These are phyloP conservation scores for Elsinoe necatrix DNA, from an alignment of 2,329 filamentous ascomycete genomes.

Conservation along the genomic window DNA sequence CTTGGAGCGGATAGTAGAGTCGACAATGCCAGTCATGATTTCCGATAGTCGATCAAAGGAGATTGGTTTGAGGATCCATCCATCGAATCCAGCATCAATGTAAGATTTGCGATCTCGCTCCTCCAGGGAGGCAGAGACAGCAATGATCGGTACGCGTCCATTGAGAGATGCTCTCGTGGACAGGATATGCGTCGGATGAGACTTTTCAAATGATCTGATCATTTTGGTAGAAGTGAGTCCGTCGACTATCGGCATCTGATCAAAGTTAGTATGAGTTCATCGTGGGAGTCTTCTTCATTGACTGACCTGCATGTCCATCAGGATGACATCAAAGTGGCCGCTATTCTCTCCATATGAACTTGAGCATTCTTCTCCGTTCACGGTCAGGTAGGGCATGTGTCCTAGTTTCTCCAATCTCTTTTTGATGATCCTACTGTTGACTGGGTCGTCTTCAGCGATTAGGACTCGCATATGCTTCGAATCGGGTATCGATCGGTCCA, in stretches of 20 bases:
- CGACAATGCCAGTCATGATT: constrained; percentile 61
- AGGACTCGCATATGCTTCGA: constrained; percentile 54
- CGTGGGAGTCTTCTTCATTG: neutral
- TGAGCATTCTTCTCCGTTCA: constrained; percentile 80
- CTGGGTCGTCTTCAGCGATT: constrained; percentile 79
- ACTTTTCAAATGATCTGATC: constrained; percentile 65
- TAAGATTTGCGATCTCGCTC: constrained; percentile 63
- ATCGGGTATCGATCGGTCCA: neutral
- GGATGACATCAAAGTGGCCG: constrained; percentile 61
- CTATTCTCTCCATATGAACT: constrained; percentile 57
- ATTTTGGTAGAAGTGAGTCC: constrained; percentile 73
- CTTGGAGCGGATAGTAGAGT: constrained; percentile 48
- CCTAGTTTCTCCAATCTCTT: constrained; percentile 72
- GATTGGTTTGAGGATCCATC: constrained; percentile 84
- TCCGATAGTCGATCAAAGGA: constrained; percentile 66
- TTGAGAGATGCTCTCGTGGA: constrained; percentile 54
- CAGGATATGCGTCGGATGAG: constrained; percentile 41
- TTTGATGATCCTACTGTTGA: constrained; percentile 73
- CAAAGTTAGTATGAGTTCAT: constrained; percentile 17
- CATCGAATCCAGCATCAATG: constrained; percentile 72
- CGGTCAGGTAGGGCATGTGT: constrained; percentile 61
- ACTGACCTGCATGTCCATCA: constrained; percentile 88
- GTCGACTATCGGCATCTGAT: constrained; percentile 84
- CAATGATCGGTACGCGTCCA: constrained; percentile 69
- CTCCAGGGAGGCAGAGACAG: constrained; percentile 72